Base-by-base conservation (phyloP, 176 grass and related monocot species). In the Avena eriantha region DNA sequence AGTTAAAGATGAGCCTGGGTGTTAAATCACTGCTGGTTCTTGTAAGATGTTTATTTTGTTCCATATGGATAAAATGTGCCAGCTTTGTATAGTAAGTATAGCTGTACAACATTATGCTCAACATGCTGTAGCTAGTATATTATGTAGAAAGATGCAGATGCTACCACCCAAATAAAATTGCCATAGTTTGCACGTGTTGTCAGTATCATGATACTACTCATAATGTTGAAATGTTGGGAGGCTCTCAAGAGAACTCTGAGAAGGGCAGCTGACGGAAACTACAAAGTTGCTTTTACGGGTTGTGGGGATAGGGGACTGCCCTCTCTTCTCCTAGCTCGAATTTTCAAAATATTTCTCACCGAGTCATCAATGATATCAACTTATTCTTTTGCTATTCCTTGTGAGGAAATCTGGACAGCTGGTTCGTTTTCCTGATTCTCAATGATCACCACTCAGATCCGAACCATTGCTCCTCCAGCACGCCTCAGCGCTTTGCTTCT, bases 51-150 rank as follows among this genome's bases (percentile, higher is more conserved):
- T 81, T 76, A 31, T 90, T 93, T 90, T 78, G 70, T 88, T 29
- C 13, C 22, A 73, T 41, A 13, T 82, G 74, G 76, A 68, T 46
- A 63, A 61, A 57, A 58, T 61, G 22, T 13, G n/a, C 53, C 79
- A 41, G 70, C 80, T 89, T 51, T 92, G 91, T 92, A 92, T 89
- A 92, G 84, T 65, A 85, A 87, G 60, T 43, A 81, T 72, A 87
- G 63, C 56, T 82, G 87, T 86, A 89, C 73, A 86, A 84, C 87
- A 84, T 59, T 46, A 33, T 79, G 79, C 12, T 60, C 69, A 75
- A 8, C 26, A 83, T 54, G 53, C 8, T 55, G 66, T 90, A 90
- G 74, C 36, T 84, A 73, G 63, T 78, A 64, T 88, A 77, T 85
- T 88, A 77, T 85, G 61, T 88, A 91, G 69, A 88, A 83, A 88